Evolutionary conservation across 495 filamentous ascomycete genomes (phyloP), one percentile per base, ranked within the genome.

Genomic region (Aspergillus avenaceus): DNA sequence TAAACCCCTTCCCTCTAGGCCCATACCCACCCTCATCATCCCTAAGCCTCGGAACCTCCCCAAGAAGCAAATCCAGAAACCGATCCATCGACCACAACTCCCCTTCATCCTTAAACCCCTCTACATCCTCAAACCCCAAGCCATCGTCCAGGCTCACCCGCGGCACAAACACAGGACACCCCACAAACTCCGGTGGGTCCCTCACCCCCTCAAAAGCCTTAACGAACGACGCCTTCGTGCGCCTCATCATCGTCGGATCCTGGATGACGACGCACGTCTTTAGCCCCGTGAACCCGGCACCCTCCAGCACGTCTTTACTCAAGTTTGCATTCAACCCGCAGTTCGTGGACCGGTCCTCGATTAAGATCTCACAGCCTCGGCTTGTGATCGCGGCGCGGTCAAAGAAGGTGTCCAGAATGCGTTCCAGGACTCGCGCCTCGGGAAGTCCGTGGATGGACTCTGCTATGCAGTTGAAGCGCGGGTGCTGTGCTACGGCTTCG

Each of bases 1-100:
- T 72, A 19, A 68, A 72, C 1, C 56, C 62, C 34, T 54, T 62
- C 14, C 69, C 69, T 13, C 29, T 49, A 0, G 69, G 69, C 26
- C 69, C 69, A 60, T 72, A 72, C 1, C 62, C 62, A 7, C 58
- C 28, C 41, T 58, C 56, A 55, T 71, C 63, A 53, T 71, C 66
- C 43, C 62, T 53, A 46, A 72, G 26, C 28, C 69, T 45, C 0
- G 65, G 65, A 19, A 69, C 65, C 25, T 69, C 65, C 1, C 65
- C 65, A 46, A 67, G 23, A 3, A 69, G 43, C 45, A 69, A 45
- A 8, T 60, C 65, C 1, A 62, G 5, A 47, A 69, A 69, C 9
- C 69, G 52, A 11, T 16, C 28, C 7, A 60, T 24, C 1, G 50
- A 47, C 69, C 69, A 72, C 14, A 64, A 26, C 8, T 32, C 45